Evolutionary conservation across 306 rosid species (phyloP), one percentile per base, ranked within the genome.

Genomic region (Echinosophora koreensis): DNA sequence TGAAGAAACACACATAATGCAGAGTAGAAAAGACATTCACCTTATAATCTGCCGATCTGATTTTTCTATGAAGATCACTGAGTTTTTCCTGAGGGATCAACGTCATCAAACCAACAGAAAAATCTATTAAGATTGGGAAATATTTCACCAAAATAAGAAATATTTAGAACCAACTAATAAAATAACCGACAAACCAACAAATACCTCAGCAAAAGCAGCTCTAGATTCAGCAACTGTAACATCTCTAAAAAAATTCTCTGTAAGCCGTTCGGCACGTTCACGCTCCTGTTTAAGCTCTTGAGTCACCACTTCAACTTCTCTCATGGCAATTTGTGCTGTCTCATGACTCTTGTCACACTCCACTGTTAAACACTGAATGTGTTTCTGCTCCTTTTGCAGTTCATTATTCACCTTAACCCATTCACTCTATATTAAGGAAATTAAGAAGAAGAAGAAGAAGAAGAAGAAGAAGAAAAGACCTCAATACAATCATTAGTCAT

Each of bases 131-230:
- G 16, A 64, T 62, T 30, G 5, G 12, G 55, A 70, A 50, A 63
- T 13, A 4, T 38, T 50, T 37, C 69, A 73, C 28, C 54, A 2
- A 16, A 30, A 67, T 17, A 15, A 62, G 49, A 72, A 30, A 57
- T 28, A 46, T 55, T 37, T 41, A 22, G 44, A 56, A 59, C 30
- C 32, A 66, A 37, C 32, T 44, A 56, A 4, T 28, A 34, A 28
- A 56, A 46, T 30, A 69, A 8, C 17, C 6, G 22, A 55, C n/a
- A 59, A 5, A 32, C 34, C 14, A 69, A 6, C 32, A 61, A 22
- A 15, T 84, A 84, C 84, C 87, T 80, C 84, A 66, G 82, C 85
- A 22, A 51, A 30, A 15, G 32, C 9, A 34, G 85, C 82, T 77
- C 84, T 84, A 71, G 87, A 66, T 76, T 80, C 60, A 27, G 69